Conservation (phyloP, 139 green algal species). For the Monoraphidium neglectum region DNA sequence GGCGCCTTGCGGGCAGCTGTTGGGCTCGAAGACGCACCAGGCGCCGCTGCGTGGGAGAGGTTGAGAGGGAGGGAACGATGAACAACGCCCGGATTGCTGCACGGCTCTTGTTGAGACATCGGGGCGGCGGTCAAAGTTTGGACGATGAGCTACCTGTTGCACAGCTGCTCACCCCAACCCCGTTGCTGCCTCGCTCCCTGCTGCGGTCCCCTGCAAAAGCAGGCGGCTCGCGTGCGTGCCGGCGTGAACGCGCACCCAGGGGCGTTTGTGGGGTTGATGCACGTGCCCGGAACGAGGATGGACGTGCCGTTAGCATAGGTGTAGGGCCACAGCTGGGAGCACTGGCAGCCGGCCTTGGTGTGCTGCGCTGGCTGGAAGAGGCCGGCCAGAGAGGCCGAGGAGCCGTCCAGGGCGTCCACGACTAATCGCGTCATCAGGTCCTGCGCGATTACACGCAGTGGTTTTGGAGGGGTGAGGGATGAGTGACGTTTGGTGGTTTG, state of each 20-base stretch:
- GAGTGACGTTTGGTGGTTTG: conserved; percentile 1
- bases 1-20: conserved; percentile 16
- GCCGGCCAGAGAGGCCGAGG: background rate
- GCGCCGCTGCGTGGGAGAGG: background rate
- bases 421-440: conserved; percentile 22
- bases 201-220: background rate
- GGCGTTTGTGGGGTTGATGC: conserved; percentile 27
- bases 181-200: too few species aligned
- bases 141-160: too few species aligned
- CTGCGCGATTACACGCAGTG: too few species aligned
- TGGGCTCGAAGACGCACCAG: conserved; percentile 32
- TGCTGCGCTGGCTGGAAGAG: conserved; percentile 21
- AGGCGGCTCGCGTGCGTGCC: background rate
- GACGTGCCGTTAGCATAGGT: background rate
- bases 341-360: conserved; percentile 42
- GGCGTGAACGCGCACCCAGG: background rate
- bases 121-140: too few species aligned
- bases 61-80: too few species aligned
- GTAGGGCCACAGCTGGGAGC: conserved; percentile 27
- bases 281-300: background rate
- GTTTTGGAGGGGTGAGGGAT: too few species aligned
- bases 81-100: too few species aligned
- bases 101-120: too few species aligned
- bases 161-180: too few species aligned
- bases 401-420: conserved; percentile 10